Percentiles rank a stretch among this genome's conserved stretches.
phyloP scores from a whole-genome alignment of 2,329 filamentous ascomycete species.

The Aureobasidium sp. region DNA sequence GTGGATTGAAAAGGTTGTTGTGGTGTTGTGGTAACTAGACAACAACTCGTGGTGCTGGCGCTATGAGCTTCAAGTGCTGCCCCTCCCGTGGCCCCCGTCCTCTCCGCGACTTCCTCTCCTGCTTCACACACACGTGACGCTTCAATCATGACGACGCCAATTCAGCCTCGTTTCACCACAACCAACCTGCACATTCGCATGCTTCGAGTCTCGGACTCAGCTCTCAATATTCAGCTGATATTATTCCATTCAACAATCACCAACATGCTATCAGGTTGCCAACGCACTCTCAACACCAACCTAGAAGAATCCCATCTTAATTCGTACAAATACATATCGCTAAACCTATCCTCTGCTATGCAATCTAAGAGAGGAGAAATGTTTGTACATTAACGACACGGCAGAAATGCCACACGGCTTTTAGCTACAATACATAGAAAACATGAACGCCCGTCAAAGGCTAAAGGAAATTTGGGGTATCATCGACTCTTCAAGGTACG shows the following conservation, averaged over 20 bases:
- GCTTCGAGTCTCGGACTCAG: not conserved
- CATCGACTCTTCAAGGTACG: slow-evolving; percentile 9
- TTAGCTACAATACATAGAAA: slow-evolving; percentile 15
- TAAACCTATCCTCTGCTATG: not conserved
- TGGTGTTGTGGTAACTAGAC: not conserved
- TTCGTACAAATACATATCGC: slow-evolving; percentile 4
- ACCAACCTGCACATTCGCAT: not conserved
- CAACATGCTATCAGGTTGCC: not conserved
- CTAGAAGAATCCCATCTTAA: not conserved
- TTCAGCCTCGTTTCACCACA: not conserved
- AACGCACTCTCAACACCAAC: not conserved
- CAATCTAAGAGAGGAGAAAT: slow-evolving; percentile 14
- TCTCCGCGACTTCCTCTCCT: slow-evolving; percentile 1
- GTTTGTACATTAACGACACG: slow-evolving; percentile 15
- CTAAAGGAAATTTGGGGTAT: slow-evolving; percentile 16
- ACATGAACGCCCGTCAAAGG: slow-evolving; percentile 6
- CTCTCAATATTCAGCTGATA: too few species aligned
- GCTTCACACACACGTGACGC: slow-evolving; percentile 1
- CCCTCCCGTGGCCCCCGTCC: slow-evolving; percentile 1
- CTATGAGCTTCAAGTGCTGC: not conserved
- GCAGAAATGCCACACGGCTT: slow-evolving; percentile 14
- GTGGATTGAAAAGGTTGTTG: not conserved
- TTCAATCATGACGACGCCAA: not conserved
- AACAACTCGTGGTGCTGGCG: not conserved
- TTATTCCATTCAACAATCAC: too few species aligned